Conservation (phyloP, 2,329 filamentous ascomycete genomes). For the Colletotrichum spinosum region DNA sequence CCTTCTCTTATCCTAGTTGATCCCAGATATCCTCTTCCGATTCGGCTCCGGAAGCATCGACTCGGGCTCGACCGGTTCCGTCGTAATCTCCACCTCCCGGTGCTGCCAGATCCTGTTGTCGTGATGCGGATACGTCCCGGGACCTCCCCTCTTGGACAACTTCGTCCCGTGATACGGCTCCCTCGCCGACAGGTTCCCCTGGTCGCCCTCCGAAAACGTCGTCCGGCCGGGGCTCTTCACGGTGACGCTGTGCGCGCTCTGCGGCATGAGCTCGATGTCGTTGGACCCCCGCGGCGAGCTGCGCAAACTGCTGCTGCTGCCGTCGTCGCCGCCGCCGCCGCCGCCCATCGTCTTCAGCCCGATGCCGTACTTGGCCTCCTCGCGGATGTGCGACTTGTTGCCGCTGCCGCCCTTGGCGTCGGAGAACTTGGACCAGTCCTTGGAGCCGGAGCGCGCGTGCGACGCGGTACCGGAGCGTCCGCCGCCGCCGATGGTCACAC, state of each 20-base stretch:
- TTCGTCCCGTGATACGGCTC: conserved; percentile 27
- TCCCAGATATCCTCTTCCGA: conserved; percentile 23
- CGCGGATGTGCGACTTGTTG: conserved; percentile 7
- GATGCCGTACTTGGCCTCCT: conserved; percentile 37
- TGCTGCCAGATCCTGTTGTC: conserved; percentile 34
- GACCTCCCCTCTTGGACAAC: not conserved
- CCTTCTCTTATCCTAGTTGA: too few species aligned
- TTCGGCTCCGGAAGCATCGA: conserved; percentile 14
- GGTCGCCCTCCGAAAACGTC: conserved; percentile 1
- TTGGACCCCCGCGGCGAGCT: conserved; percentile 25
- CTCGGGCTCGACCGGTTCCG: conserved; percentile 34
- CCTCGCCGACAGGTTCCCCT: conserved; percentile 1
- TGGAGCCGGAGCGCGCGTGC: conserved; percentile 3
- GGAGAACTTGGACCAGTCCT: conserved; percentile 27
- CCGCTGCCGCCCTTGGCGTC: not conserved
- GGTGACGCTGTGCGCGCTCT: conserved; percentile 24
- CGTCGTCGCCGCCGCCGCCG: conserved; percentile 34
- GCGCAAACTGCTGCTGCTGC: conserved; percentile 34
- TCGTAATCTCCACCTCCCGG: conserved; percentile 32
- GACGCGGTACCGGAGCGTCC: conserved; percentile 14
- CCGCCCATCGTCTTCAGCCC: conserved; percentile 38
- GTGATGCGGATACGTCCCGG: conserved; percentile 8
- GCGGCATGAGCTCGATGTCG: conserved; percentile 21
- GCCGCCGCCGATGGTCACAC: conserved; percentile 30
- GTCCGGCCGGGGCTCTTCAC: conserved; percentile 13